A percentile compares a stretch with the other conserved stretches of the same genome.
phyloP scores from a whole-genome alignment of 179 eudicot genomes.

The Beta macrorhiza region DNA sequence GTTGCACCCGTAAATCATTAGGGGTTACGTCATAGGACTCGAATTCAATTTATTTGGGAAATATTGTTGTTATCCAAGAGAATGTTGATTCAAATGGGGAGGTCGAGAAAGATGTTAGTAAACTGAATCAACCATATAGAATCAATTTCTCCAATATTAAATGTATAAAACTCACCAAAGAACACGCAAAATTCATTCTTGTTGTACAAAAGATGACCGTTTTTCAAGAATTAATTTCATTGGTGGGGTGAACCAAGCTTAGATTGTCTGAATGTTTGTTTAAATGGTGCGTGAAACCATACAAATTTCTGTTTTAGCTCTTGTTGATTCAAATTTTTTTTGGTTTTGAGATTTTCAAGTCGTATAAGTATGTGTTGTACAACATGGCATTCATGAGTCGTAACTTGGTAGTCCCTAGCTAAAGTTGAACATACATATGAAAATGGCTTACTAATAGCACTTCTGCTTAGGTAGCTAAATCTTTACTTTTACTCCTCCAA shows the following conservation, averaged over 20 bases:
- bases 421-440: no score
- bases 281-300: neutral
- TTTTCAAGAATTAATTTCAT: no score
- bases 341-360: no score
- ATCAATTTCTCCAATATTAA: neutral
- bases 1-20: neutral
- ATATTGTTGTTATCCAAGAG: neutral
- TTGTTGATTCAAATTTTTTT: neutral
- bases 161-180: neutral
- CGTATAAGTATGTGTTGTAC: no score
- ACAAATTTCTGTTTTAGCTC: no score
- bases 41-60: neutral
- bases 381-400: no score
- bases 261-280: neutral
- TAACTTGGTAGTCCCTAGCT: no score
- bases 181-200: slow-evolving; percentile 4
- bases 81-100: slow-evolving; percentile 3
- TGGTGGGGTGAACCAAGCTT: neutral
- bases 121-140: neutral
- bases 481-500: no score
- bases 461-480: no score
- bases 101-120: neutral
- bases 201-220: neutral
- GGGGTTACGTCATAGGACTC: neutral
- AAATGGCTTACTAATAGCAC: no score